Base-by-base conservation (phyloP, 345 rosid species). In the Microcos paniculata region DNA sequence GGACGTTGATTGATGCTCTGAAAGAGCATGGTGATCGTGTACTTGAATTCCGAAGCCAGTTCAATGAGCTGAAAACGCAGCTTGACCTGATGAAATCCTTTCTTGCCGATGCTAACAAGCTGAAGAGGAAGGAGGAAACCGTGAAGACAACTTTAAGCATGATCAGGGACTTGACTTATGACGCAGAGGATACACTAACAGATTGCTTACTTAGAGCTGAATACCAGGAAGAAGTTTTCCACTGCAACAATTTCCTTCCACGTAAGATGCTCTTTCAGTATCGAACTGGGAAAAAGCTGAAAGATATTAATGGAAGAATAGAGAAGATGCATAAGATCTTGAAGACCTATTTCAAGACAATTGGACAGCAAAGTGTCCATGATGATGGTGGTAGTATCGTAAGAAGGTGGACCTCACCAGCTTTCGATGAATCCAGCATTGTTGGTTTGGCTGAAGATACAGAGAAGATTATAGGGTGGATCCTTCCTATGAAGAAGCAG, bases 181-280 rank as follows among this genome's bases (percentile, higher is more conserved):
- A 79, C 26, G 82, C 82, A 8, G 82, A 82, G 40, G 80, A 82
- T 24, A 62, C 76, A 38, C 58, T 82, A 13, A 80, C 82, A 2
- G 80, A 82, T 38, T 79, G 80, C 77, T 56, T 28, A 6, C 51
- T 82, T 15, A 40, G 81, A 74, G 76, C 21, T 3, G 69, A 76
- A 63, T 64, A 67, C 43, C 58, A 55, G 14, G 66, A 82, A 19
- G 69, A 72, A 13, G 61, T 31, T 4, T 46, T 51, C 40, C 21
- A 10, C 31, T 62, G 74, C 49, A 31, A 49, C n/a, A 33, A 42
- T 26, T 72, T 61, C 58, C 56, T 46, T 43, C 51, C 66, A 8
- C 57, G 38, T 10, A 21, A 46, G 21, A 31, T 72, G 42, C 56
- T 31, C 13, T 76, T 79, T 49, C 71, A 33, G 56, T 52, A 68